phyloP scores from a whole-genome alignment of 2,329 filamentous ascomycete species.

The Scopulariopsis brevicaulis region DNA sequence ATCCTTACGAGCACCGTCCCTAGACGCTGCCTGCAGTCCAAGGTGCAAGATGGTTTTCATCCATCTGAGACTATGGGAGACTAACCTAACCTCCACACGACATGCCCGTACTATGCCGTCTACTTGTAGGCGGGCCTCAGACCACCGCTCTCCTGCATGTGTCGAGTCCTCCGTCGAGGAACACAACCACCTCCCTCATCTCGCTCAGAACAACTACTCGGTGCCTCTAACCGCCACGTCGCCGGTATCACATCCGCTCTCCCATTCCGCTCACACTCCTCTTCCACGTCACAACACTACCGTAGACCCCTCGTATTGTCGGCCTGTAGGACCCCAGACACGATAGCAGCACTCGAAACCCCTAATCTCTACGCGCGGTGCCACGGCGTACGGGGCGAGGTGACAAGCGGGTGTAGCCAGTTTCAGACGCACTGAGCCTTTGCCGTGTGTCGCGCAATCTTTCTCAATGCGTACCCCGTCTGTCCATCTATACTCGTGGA shows the following conservation, averaged over 20 bases:
- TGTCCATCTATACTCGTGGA: not conserved
- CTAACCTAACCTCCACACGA: too few species aligned
- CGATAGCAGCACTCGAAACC: not conserved
- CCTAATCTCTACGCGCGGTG: not conserved
- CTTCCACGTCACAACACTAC: not conserved
- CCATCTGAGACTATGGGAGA: too few species aligned
- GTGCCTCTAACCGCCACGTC: not conserved
- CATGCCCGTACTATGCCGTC: too few species aligned
- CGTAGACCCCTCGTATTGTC: not conserved
- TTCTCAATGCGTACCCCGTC: not conserved
- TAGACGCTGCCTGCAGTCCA: too few species aligned
- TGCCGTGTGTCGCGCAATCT: not conserved
- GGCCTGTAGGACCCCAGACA: not conserved
- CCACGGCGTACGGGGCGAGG: not conserved
- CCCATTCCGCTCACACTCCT: not conserved
- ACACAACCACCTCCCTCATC: too few species aligned
- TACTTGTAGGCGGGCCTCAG: too few species aligned
- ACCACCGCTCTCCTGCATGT: too few species aligned
- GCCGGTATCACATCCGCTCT: not conserved
- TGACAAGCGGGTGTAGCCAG: not conserved
- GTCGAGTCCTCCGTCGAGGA: too few species aligned
- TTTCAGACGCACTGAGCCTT: not conserved
- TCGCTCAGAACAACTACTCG: not conserved
- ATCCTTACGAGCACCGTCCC: too few species aligned
- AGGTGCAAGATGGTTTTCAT: too few species aligned